Evolutionary conservation across 129 eudicot genomes (phyloP).

Genomic region (Cynara cardunculus): DNA sequence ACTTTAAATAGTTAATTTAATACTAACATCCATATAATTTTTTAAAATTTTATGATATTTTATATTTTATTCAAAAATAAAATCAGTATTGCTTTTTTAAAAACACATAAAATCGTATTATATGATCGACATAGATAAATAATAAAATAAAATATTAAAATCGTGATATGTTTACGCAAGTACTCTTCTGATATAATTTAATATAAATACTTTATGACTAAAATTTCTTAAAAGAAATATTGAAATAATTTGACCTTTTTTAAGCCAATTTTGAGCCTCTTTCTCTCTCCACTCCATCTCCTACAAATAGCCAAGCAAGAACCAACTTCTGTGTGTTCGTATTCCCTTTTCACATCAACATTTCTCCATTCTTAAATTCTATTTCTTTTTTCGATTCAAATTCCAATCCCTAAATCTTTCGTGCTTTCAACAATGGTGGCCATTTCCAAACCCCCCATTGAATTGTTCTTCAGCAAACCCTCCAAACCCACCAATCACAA

Average conservation of each 20-base stretch:
- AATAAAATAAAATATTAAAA: too few relatives aligned
- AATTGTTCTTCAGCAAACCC: slow-evolving; percentile 33
- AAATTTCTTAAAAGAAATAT: background rate
- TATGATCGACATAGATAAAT: too few relatives aligned
- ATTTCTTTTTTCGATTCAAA: background rate
- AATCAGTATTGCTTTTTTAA: too few relatives aligned
- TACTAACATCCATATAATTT: too few relatives aligned
- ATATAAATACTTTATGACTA: background rate
- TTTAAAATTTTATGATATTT: too few relatives aligned
- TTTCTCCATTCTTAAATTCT: background rate
- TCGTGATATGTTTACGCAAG: too few relatives aligned
- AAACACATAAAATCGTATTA: too few relatives aligned
- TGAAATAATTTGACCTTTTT: background rate
- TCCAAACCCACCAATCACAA: slow-evolving; percentile 21
- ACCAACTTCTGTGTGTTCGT: slow-evolving; percentile 18
- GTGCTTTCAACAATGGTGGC: slow-evolving; percentile 44
- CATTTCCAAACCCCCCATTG: slow-evolving; percentile 46
- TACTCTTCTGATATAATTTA: too few relatives aligned
- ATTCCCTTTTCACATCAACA: slow-evolving; percentile 24
- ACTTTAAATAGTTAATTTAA: too few relatives aligned
- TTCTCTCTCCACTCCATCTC: background rate
- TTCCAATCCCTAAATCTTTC: background rate
- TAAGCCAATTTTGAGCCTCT: background rate
- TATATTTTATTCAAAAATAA: too few relatives aligned
- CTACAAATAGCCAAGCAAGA: slow-evolving; percentile 23